A percentile compares a stretch with the other conserved stretches of the same genome.
Evolutionary conservation across 495 filamentous ascomycete genomes (phyloP).

Genomic region (Talaromyces wortmannii): DNA sequence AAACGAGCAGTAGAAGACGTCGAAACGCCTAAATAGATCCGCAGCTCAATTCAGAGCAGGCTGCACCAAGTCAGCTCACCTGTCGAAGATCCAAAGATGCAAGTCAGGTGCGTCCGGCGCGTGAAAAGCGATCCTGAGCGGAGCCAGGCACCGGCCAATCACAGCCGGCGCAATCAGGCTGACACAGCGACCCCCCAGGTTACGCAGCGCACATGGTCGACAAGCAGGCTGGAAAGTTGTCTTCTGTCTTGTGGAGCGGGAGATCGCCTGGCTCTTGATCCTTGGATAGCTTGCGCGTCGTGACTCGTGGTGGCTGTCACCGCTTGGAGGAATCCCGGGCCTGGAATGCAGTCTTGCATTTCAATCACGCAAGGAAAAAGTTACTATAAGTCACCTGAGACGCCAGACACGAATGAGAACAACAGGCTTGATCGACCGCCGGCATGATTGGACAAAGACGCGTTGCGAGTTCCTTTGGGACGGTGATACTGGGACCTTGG

Average conservation of each 20-base stretch:
- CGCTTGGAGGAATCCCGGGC: too few relatives aligned
- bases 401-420: neutral
- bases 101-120: neutral
- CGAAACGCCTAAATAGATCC: neutral
- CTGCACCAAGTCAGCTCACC: too few relatives aligned
- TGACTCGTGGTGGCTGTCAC: too few relatives aligned
- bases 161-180: neutral
- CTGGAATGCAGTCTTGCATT: too few relatives aligned
- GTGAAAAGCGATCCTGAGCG: neutral
- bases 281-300: too few relatives aligned
- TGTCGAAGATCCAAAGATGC: too few relatives aligned
- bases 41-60: too few relatives aligned
- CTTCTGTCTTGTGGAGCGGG: too few relatives aligned
- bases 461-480: neutral
- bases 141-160: neutral
- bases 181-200: neutral
- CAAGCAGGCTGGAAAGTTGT: too few relatives aligned
- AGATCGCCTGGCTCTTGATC: too few relatives aligned
- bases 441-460: neutral
- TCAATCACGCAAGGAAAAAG: too few relatives aligned
- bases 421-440: neutral
- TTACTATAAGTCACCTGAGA: neutral
- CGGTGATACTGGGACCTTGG: neutral
- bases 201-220: too few relatives aligned
- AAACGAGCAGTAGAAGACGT: neutral